Conservation (phyloP, 164 flowering plant genomes). For the Tinospora cordifolia region DNA sequence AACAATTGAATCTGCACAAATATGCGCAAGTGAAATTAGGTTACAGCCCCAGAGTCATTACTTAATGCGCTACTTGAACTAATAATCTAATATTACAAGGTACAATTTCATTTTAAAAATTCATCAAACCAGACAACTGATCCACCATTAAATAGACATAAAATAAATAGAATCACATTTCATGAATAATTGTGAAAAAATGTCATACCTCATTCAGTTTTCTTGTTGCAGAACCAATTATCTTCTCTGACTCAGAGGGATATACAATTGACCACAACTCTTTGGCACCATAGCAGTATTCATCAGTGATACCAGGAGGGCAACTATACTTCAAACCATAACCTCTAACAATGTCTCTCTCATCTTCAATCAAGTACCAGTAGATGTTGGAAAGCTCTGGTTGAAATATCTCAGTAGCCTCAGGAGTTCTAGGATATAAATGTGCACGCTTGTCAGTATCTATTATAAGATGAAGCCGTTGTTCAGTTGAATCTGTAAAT, state of each 20-base stretch:
- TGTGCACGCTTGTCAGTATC: conserved; percentile 50
- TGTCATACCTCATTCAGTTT: conserved; percentile 67
- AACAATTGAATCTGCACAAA: neutral
- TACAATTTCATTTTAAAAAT: too few relatives aligned
- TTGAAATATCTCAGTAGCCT: conserved; percentile 52
- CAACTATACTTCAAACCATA: conserved; percentile 44
- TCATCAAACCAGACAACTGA: too few relatives aligned
- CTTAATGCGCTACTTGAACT: neutral
- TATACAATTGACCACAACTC: conserved; percentile 81
- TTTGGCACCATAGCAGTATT: conserved; percentile 67
- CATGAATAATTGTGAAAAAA: conserved; percentile 7
- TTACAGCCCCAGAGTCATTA: neutral
- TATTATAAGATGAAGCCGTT: conserved; percentile 71
- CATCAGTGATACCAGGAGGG: conserved; percentile 39
- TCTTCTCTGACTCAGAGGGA: conserved; percentile 88
- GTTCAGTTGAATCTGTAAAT: conserved; percentile 78
- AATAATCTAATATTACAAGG: neutral
- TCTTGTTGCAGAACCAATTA: conserved; percentile 58
- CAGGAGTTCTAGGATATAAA: conserved; percentile 69
- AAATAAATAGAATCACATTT: neutral
- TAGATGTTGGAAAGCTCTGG: conserved; percentile 61
- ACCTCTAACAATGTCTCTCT: conserved; percentile 66
- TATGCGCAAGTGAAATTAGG: neutral
- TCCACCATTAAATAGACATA: neutral
- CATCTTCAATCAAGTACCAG: conserved; percentile 77